These are phyloP conservation scores for Globisporangium polare DNA, from an alignment of 352 stramenopile species.

Conservation along the genomic window DNA sequence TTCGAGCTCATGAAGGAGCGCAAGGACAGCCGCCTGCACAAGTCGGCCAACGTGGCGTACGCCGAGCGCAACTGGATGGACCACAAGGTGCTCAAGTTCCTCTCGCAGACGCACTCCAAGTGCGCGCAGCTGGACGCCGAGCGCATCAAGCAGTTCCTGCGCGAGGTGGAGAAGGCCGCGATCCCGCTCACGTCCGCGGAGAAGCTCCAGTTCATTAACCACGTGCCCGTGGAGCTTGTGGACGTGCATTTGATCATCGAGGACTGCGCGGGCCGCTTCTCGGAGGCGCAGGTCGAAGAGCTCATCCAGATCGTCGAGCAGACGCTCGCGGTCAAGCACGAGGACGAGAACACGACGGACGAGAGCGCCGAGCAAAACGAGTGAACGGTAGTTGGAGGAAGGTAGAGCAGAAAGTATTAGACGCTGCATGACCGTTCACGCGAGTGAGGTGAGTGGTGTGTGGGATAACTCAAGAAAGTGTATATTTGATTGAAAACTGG, in stretches of 20 bases:
- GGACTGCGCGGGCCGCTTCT: slow-evolving; percentile 77
- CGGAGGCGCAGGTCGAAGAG: slow-evolving; percentile 70
- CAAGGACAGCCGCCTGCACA: slow-evolving; percentile 71
- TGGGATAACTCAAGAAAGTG: slow-evolving; percentile 11
- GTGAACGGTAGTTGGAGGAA: background rate
- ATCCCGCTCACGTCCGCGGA: slow-evolving; percentile 61
- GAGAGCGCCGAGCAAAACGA: slow-evolving; percentile 24
- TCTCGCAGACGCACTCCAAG: slow-evolving; percentile 64
- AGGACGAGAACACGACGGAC: slow-evolving; percentile 23
- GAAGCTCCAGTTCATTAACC: slow-evolving; percentile 86
- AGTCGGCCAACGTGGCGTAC: slow-evolving; percentile 69
- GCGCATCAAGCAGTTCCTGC: slow-evolving; percentile 60
- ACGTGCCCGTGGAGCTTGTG: slow-evolving; percentile 76
- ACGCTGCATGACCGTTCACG: background rate
- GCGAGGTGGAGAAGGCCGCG: slow-evolving; percentile 35
- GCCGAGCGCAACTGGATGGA: slow-evolving; percentile 88
- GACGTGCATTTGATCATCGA: slow-evolving; percentile 84
- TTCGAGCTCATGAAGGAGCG: slow-evolving; percentile 80
- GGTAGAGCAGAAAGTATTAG: background rate
- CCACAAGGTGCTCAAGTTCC: slow-evolving; percentile 88
- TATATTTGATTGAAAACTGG: slow-evolving; percentile 10
- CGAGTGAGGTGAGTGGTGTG: background rate
- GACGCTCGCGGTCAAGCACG: slow-evolving; percentile 39
- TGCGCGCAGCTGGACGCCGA: slow-evolving; percentile 44
- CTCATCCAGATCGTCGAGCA: slow-evolving; percentile 67